A percentile compares a stretch with the other conserved stretches of the same genome.
These are phyloP conservation scores for Blepharisma undulans DNA, from an alignment of 169 alveolate species.

Conservation along the genomic window DNA sequence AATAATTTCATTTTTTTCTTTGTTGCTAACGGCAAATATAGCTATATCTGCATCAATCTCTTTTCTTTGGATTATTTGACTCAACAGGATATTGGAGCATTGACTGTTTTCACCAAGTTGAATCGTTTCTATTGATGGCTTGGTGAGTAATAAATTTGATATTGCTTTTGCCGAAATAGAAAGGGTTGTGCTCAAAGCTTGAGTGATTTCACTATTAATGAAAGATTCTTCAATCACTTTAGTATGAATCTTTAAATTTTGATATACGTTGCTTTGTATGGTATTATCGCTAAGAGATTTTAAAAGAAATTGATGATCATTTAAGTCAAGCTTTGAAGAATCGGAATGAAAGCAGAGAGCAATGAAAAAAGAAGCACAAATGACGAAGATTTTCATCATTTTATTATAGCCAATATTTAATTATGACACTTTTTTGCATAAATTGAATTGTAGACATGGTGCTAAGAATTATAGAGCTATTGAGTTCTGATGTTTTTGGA, in stretches of 20 bases:
- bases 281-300: too few relatives aligned
- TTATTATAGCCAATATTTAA: too few relatives aligned
- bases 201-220: neutral
- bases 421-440: too few relatives aligned
- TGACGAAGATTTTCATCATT: too few relatives aligned
- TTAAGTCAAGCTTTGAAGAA: too few relatives aligned
- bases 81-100: neutral
- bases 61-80: neutral
- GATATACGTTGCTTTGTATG: neutral
- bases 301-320: too few relatives aligned
- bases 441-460: too few relatives aligned
- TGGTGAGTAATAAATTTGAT: neutral
- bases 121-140: neutral
- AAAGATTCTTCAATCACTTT: neutral
- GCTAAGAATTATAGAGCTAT: too few relatives aligned
- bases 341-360: too few relatives aligned
- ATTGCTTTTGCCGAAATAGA: neutral
- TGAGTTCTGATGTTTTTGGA: too few relatives aligned
- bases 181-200: neutral
- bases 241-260: neutral
- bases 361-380: too few relatives aligned
- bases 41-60: neutral
- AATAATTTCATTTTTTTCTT: too few relatives aligned
- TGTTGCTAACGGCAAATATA: neutral
- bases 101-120: neutral